Base-by-base conservation (phyloP, 2,329 filamentous ascomycete genomes). In the Teratosphaeria gauchensis region DNA sequence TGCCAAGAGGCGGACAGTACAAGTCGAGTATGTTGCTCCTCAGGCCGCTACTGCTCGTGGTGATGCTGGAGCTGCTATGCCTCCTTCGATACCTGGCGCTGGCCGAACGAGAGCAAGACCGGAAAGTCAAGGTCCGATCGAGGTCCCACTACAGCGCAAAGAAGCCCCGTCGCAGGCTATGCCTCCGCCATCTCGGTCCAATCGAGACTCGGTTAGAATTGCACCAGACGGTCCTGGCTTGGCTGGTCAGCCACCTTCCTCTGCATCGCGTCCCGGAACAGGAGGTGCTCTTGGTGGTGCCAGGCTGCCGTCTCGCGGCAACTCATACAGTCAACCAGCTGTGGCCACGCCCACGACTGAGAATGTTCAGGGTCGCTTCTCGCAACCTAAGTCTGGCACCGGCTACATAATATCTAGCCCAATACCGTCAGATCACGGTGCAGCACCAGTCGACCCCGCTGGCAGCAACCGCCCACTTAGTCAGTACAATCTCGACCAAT, bases 21-120 rank as follows among this genome's bases (percentile, higher is more conserved):
- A 99, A 75, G 89, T 99, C 61, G 94, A 99, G 77, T 99, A 99
- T 73, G 94, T 97, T 58, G 89, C 92, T 21, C 94, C 94, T 28
- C 86, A 87, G 30, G 95, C 90, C 5, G 86, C 92, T 69, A 96
- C 92, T 0, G 82, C 87, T 62, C 84, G 92, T 63, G 90, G 88
- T 32, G 83, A 83, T 58, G 63, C 71, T 35, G 74, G 73, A 30
- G 51, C 60, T 52, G 63, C 73, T 30, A 65, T 65, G 4, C 62
- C 69, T 38, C 70, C 71, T 14, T 65, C 72, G 54, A 57, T 74
- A 64, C 70, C 81, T 58, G 51, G 56, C 51, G 55, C 58, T 19
- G 64, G 64, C 52, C 76, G 79, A 68, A 78, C 81, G 55, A 77
- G 82, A 58, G 79, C 79, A 63, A 79, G 82, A 61, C 76, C 80